These are phyloP conservation scores for Saxispiralis lemnorum DNA, from an alignment of 495 filamentous ascomycete species.

Conservation along the genomic window DNA sequence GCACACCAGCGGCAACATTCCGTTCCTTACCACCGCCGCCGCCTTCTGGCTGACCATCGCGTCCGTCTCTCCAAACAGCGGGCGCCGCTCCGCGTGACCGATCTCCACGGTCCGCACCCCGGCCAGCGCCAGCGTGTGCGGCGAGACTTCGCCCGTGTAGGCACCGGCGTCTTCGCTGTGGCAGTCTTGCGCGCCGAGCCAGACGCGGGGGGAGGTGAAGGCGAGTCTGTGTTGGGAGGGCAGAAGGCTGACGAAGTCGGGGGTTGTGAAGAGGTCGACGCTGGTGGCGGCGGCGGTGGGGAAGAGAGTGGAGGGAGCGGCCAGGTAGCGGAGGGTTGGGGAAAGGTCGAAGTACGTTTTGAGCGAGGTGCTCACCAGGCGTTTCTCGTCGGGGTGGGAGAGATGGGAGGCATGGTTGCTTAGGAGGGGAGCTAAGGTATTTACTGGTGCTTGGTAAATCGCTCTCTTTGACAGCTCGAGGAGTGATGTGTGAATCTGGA, in stretches of 20 bases:
- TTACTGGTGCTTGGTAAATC: no score
- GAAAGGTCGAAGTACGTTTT: conserved; percentile 70
- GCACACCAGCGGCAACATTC: conserved; percentile 61
- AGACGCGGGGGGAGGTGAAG: conserved; percentile 27
- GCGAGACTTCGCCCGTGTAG: conserved; percentile 62
- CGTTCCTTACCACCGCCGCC: conserved; percentile 42
- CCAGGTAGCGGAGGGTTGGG: conserved; percentile 43
- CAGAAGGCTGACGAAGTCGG: conserved; percentile 53
- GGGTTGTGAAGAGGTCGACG: conserved; percentile 48
- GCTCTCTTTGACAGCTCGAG: no score
- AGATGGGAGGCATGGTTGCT: conserved; percentile 21
- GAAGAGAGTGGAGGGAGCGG: conserved; percentile 32
- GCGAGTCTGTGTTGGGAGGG: conserved; percentile 36
- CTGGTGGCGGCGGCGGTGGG: conserved; percentile 19
- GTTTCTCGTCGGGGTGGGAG: conserved; percentile 33
- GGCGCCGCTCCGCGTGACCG: conserved; percentile 58
- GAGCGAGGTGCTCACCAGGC: conserved; percentile 57
- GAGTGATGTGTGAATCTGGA: no score
- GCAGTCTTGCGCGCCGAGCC: conserved; percentile 61
- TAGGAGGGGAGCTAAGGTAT: no score
- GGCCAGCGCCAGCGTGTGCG: conserved; percentile 40
- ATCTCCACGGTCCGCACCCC: conserved; percentile 56
- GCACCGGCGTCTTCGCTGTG: conserved; percentile 47
- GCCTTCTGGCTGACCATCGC: conserved; percentile 45
- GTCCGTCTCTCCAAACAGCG: conserved; percentile 55